Evolutionary conservation across 768 basidiomycete genomes (phyloP).

Genomic region (Phylloporus sp.): DNA sequence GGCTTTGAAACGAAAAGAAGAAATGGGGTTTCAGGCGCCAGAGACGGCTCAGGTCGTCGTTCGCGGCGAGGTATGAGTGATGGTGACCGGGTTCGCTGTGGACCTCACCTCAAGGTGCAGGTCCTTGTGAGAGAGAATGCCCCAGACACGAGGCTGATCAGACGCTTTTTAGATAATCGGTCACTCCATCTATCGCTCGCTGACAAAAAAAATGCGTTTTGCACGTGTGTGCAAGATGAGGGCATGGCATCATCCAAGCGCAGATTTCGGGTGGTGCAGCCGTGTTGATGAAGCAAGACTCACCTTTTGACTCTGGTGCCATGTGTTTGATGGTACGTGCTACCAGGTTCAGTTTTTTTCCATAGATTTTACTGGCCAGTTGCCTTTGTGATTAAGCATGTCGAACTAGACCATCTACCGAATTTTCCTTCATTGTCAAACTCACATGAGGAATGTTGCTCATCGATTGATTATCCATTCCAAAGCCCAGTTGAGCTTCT

Average conservation of each 20-base stretch:
- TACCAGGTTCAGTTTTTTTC: too few relatives aligned
- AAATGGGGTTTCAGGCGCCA: neutral
- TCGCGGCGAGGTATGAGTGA: neutral
- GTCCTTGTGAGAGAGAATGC: slow-evolving; percentile 18
- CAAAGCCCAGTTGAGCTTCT: too few relatives aligned
- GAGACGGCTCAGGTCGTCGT: neutral
- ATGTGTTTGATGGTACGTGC: too few relatives aligned
- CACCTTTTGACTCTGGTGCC: neutral
- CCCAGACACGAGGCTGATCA: slow-evolving; percentile 25
- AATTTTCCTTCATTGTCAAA: too few relatives aligned
- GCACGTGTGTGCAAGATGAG: slow-evolving; percentile 16
- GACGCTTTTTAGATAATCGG: slow-evolving; percentile 25
- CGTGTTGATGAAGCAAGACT: slow-evolving; percentile 8
- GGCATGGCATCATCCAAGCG: slow-evolving; percentile 1
- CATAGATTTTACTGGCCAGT: too few relatives aligned
- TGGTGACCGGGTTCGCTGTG: neutral
- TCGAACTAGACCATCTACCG: too few relatives aligned
- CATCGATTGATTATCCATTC: too few relatives aligned
- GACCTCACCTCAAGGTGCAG: slow-evolving; percentile 7
- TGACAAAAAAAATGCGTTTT: slow-evolving; percentile 22
- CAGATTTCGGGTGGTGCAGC: slow-evolving; percentile 6
- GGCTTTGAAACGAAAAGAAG: neutral
- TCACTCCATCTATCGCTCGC: slow-evolving; percentile 15
- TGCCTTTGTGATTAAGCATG: too few relatives aligned
- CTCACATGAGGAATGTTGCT: too few relatives aligned